These are phyloP conservation scores for Vigna trinervia DNA, from an alignment of 306 rosid species.

Conservation along the genomic window DNA sequence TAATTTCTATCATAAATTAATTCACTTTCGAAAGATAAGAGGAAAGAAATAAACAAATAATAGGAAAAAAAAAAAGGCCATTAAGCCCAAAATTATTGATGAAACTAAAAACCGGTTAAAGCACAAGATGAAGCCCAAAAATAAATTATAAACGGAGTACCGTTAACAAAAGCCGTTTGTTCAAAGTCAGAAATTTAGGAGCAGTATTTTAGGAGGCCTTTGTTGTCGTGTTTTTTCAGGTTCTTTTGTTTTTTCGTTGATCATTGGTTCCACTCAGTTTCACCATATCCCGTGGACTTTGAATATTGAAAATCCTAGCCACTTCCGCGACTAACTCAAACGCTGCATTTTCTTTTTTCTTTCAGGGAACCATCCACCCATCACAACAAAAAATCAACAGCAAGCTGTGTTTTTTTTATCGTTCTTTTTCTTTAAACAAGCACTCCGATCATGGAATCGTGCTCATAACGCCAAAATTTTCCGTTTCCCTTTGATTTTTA, in stretches of 20 bases:
- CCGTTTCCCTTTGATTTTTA: not conserved
- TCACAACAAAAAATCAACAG: not conserved
- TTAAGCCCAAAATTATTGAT: not conserved
- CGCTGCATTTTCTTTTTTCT: not conserved
- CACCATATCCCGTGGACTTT: conserved; percentile 41
- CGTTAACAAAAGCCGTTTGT: not conserved
- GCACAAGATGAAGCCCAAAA: conserved; percentile 36
- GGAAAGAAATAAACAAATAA: too few species aligned
- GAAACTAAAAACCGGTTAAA: not conserved
- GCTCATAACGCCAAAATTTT: conserved; percentile 30
- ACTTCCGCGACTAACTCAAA: not conserved
- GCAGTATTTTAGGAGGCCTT: conserved; percentile 13
- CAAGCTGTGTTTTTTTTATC: not conserved
- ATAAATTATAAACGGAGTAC: too few species aligned
- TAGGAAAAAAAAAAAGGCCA: too few species aligned
- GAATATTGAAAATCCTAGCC: conserved; percentile 14
- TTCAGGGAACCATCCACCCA: too few species aligned
- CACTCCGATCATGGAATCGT: conserved; percentile 32
- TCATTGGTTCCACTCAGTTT: conserved; percentile 28
- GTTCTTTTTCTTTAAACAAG: not conserved
- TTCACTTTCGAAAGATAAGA: too few species aligned
- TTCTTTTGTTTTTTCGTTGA: conserved; percentile 30
- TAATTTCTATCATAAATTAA: too few species aligned
- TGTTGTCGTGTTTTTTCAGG: not conserved
- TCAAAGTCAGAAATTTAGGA: too few species aligned